A percentile compares a stretch with the other conserved stretches of the same genome.
Conservation (phyloP, 2,329 filamentous ascomycete species). For the Nothomitra cinnamomea region DNA sequence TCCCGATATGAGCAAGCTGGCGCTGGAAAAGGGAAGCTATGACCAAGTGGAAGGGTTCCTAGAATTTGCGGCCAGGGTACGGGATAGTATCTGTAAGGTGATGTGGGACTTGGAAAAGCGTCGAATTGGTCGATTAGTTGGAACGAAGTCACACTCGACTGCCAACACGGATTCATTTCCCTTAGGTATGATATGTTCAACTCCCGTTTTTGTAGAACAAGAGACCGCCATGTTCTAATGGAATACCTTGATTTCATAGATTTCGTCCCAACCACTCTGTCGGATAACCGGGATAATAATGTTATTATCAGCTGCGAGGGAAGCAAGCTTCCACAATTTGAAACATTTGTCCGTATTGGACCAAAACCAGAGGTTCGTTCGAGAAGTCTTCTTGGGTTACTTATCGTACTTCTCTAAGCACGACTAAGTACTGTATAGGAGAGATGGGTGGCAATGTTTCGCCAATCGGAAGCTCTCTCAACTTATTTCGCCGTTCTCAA, state of each 20-base stretch:
- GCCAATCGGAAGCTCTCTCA: too few relatives aligned
- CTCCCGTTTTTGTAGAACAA: neutral
- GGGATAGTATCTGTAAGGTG: slow-evolving; percentile 5
- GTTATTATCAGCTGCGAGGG: slow-evolving; percentile 5
- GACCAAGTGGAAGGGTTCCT: slow-evolving; percentile 6
- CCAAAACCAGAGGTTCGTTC: slow-evolving; percentile 4
- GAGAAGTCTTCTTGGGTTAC: neutral
- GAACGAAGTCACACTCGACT: neutral
- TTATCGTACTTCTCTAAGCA: too few relatives aligned
- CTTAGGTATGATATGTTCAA: neutral
- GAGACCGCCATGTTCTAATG: too few relatives aligned
- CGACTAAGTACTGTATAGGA: neutral
- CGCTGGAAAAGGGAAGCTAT: slow-evolving; percentile 7
- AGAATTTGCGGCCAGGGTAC: slow-evolving; percentile 3
- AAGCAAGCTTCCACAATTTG: neutral
- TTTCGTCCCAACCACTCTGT: neutral
- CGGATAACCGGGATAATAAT: slow-evolving; percentile 5
- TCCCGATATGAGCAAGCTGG: slow-evolving; percentile 2
- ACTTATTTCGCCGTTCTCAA: too few relatives aligned
- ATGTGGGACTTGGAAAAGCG: slow-evolving; percentile 5
- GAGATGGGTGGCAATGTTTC: neutral
- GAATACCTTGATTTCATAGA: too few relatives aligned
- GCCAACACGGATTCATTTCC: neutral
- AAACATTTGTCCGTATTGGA: slow-evolving; percentile 5
- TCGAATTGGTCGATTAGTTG: slow-evolving; percentile 2